Base-by-base conservation (phyloP, 2,329 filamentous ascomycete genomes). In the Laburnicola sp. region DNA sequence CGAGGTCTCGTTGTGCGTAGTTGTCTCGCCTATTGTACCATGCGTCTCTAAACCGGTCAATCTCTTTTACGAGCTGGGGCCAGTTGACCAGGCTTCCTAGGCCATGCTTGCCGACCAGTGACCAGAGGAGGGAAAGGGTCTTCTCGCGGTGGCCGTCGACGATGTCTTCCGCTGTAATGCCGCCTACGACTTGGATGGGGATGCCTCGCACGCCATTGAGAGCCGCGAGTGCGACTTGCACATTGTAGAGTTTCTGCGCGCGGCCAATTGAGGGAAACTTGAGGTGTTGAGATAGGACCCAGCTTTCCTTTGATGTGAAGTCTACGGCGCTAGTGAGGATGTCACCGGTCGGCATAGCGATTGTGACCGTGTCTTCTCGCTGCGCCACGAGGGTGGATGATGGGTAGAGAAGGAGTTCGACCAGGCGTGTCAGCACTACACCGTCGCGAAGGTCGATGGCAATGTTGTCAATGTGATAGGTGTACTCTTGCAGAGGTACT, bases 61-160 rank as follows among this genome's bases (percentile, higher is more conserved):
- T 79, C 61, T 87, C 84, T 21, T 75, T 75, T 25, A 71, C 70
- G 7, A 86, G 61, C 46, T 81, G 80, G 4, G 74, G 65, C 76
- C 80, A 82, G 57, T 86, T 78, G 2, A 86, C 73, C 0, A 86
- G 73, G 5, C 68, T 72, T 4, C 72, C 67, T 6, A 86, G 69
- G 1, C 82, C 82, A 72, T 79, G 82, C 65, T 78, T 78, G 35
- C 80, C 80, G 32, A 86, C 78, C 22, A 87, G 72, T 3, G 75
- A 74, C 83, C 83, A 86, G 4, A 87, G 73, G 7, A 86, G 72
- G 4, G 77, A 78, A 38, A 87, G 74, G 0, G 83, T 86, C 67
- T 83, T 86, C 60, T 87, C 84, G 6, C 84, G 79, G 58, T 86
- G 82, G 2, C 84, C 84, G 57, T 86, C 79, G 5, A 87, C 82